Conservation (phyloP, 2,329 filamentous ascomycete species). For the Fusarium pseudonygamai region DNA sequence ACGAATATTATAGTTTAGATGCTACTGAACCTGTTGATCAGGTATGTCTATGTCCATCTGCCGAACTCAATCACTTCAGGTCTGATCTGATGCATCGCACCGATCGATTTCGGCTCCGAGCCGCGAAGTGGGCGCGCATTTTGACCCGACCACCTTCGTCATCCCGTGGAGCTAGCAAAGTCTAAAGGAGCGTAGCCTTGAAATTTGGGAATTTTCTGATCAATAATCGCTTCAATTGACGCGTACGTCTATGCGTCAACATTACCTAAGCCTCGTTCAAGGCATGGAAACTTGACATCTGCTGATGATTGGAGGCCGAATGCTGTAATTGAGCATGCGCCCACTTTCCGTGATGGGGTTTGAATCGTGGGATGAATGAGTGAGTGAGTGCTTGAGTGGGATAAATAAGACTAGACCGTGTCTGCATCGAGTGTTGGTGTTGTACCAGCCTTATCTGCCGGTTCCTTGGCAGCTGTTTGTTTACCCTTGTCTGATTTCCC, state of each 20-base stretch:
- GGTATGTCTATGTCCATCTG: not conserved
- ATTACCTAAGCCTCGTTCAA: not conserved
- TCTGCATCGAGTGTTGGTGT: not conserved
- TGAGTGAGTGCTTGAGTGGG: not conserved
- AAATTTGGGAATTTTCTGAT: not conserved
- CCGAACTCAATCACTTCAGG: not conserved
- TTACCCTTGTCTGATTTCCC: not conserved
- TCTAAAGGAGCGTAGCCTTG: not conserved
- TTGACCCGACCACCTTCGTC: conserved; percentile 10
- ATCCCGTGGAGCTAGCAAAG: conserved; percentile 1
- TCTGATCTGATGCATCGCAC: not conserved
- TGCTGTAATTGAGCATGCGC: conserved; percentile 6
- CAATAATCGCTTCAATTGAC: not conserved
- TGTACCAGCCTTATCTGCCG: not conserved
- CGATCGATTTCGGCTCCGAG: conserved; percentile 17
- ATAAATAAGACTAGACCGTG: not conserved
- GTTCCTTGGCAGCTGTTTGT: not conserved
- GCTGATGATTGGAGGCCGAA: not conserved
- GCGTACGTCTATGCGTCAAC: conserved; percentile 7
- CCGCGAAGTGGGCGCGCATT: conserved; percentile 6
- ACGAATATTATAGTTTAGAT: not conserved
- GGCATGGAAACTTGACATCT: not conserved
- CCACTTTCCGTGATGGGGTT: not conserved
- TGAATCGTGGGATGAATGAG: not conserved
- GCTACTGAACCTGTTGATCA: not conserved